Evolutionary conservation across 2,329 filamentous ascomycete genomes (phyloP), one percentile per base, ranked within the genome.

Genomic region (Sporothrix schenckii): DNA sequence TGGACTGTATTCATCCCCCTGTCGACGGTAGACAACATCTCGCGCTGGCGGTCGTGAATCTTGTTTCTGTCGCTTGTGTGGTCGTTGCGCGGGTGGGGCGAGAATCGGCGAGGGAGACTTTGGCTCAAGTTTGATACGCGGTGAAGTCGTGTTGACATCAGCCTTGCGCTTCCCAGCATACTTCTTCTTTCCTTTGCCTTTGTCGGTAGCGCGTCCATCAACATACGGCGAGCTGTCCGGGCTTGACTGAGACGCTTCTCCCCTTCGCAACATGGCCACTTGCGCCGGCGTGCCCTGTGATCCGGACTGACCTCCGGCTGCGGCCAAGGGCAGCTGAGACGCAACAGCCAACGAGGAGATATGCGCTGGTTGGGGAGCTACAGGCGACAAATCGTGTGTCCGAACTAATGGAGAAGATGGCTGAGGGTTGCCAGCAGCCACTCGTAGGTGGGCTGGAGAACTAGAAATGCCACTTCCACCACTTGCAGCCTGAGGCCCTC

Each of bases 351-450:
- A 77, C 73, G 85, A 82, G 78, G 91, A 84, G 73, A 88, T 88
- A 76, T 92, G 90, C 65, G 89, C 88, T 68, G 92, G 91, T 76
- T 92, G 91, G 34, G 92, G 91, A 67, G 92, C 92, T 76, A 90
- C 81, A 54, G 90, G 91, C 49, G 89, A 89, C 66, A 89, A 87
- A 75, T 94, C 89, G 77, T 93, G 90, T 75, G 89, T 89, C 76
- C 89, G 88, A 75, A 94, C 84, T 71, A 94, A 82, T 68, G 89
- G 73, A 2, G 73, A 73, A 5, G 73, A 71, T 7, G 69, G 72
- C 14, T 47, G 69, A 88, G 72, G 90, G 10, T 44, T 65, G 5
- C 85, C 60, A 39, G 52, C 66, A 19, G 47, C 53, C 16, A 50
- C 27, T 2, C 60, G 54, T 50, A 24, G 27, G 13, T 49, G 66